Evolutionary conservation across 2,329 filamentous ascomycete species (phyloP).

Genomic region (Talaromyces marneffei): DNA sequence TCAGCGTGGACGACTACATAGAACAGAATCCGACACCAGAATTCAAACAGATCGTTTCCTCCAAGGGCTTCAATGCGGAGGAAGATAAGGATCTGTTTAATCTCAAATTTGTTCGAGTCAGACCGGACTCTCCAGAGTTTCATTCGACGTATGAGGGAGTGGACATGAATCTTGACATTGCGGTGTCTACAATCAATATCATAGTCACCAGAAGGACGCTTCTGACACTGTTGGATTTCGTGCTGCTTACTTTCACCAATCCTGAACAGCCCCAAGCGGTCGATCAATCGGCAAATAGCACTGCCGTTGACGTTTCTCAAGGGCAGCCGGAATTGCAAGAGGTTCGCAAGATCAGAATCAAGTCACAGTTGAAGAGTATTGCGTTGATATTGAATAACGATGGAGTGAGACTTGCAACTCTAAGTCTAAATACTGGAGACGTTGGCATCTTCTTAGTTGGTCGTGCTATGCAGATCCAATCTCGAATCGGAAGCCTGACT

Average conservation of each 20-base stretch:
- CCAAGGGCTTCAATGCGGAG: constrained; percentile 64
- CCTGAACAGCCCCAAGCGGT: constrained; percentile 46
- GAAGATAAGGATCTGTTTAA: constrained; percentile 76
- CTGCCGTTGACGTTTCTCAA: constrained; percentile 23
- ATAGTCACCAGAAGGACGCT: constrained; percentile 90
- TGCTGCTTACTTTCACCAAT: constrained; percentile 82
- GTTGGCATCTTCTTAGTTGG: constrained; percentile 83
- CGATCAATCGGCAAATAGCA: constrained; percentile 27
- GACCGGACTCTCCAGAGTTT: constrained; percentile 86
- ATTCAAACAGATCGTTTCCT: constrained; percentile 97
- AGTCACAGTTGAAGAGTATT: constrained; percentile 88
- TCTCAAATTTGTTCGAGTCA: constrained; percentile 85
- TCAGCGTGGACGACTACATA: constrained; percentile 92
- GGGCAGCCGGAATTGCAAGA: constrained; percentile 28
- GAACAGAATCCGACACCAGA: constrained; percentile 77
- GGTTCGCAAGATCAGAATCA: constrained; percentile 80
- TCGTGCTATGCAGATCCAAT: constrained; percentile 79
- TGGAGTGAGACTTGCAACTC: constrained; percentile 84
- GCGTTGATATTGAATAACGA: constrained; percentile 95
- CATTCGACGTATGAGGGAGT: constrained; percentile 86
- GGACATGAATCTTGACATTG: constrained; percentile 84
- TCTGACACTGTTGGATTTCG: constrained; percentile 87
- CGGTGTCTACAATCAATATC: constrained; percentile 91
- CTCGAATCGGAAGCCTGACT: constrained; percentile 78
- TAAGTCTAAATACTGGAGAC: constrained; percentile 88